These are phyloP conservation scores for Caloboletus inedulis DNA, from an alignment of 1,284 basidiomycete species.

Conservation along the genomic window DNA sequence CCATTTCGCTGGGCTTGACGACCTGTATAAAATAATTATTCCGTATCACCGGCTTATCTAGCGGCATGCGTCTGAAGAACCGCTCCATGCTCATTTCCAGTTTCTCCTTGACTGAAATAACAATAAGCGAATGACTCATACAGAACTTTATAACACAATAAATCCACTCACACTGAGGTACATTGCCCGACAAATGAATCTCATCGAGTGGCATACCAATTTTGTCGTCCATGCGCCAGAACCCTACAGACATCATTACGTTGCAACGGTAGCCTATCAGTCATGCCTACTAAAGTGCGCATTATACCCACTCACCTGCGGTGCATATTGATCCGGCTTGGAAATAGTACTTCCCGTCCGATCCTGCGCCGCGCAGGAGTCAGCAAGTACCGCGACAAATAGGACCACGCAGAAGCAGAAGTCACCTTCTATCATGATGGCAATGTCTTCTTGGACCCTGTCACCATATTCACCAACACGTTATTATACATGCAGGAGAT, in stretches of 20 bases:
- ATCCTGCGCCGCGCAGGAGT: slow-evolving; percentile 35
- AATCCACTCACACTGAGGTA: slow-evolving; percentile 60
- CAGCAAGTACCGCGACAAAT: slow-evolving; percentile 21
- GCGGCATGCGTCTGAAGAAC: slow-evolving; percentile 61
- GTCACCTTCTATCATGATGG: slow-evolving; percentile 70
- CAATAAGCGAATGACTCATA: neutral
- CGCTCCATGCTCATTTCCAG: slow-evolving; percentile 62
- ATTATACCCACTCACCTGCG: slow-evolving; percentile 43
- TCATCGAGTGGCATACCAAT: slow-evolving; percentile 68
- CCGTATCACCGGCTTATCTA: slow-evolving; percentile 66
- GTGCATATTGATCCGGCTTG: slow-evolving; percentile 68
- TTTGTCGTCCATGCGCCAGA: slow-evolving; percentile 76
- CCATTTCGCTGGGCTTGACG: slow-evolving; percentile 33
- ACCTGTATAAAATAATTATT: slow-evolving; percentile 72
- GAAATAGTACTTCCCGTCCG: slow-evolving; percentile 67
- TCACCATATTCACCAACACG: slow-evolving; percentile 11
- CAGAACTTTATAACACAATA: neutral
- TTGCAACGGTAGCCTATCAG: slow-evolving; percentile 4
- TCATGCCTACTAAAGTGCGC: neutral
- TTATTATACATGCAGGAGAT: neutral
- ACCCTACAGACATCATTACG: slow-evolving; percentile 43
- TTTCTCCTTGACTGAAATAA: slow-evolving; percentile 56
- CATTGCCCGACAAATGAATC: slow-evolving; percentile 61
- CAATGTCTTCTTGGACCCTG: slow-evolving; percentile 70
- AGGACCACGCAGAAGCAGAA: slow-evolving; percentile 8